Percentiles rank a stretch among this genome's conserved stretches.
Evolutionary conservation across 768 basidiomycete species (phyloP).

Genomic region (Guyanaporus albipodus): DNA sequence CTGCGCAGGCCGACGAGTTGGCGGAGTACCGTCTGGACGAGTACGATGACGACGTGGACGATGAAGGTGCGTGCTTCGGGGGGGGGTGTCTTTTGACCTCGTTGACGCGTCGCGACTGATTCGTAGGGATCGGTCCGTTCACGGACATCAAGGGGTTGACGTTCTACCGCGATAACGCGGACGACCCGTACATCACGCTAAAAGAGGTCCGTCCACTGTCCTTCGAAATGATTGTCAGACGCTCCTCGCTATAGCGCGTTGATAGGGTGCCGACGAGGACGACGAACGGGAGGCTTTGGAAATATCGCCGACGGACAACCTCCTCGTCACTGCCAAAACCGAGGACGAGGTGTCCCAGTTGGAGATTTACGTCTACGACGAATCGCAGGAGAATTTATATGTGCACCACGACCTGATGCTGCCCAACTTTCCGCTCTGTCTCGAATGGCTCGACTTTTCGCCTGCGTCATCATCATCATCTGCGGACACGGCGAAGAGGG

Average conservation of each 20-base stretch:
- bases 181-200: constrained; percentile 95
- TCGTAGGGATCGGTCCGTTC: constrained; percentile 70
- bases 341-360: constrained; percentile 96
- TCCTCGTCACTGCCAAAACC: constrained; percentile 90
- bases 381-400: constrained; percentile 85
- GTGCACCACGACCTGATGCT: constrained; percentile 98
- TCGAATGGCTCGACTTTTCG: constrained; percentile 98
- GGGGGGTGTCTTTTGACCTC: neutral
- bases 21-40: constrained; percentile 86
- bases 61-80: constrained; percentile 25
- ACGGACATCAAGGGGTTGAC: constrained; percentile 94
- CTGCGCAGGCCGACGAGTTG: constrained; percentile 58
- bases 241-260: neutral
- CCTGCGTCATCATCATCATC: constrained; percentile 51
- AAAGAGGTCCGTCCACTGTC: constrained; percentile 66
- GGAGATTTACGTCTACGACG: constrained; percentile 95
- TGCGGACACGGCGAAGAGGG: constrained; percentile 41
- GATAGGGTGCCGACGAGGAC: constrained; percentile 42
- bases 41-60: constrained; percentile 76
- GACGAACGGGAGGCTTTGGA: constrained; percentile 89
- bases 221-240: neutral
- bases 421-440: constrained; percentile 94
- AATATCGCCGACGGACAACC: constrained; percentile 85
- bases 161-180: constrained; percentile 86
- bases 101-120: neutral